Conservation (phyloP, 805 yeast genomes). For the Teunomyces barrocoloradensis region DNA sequence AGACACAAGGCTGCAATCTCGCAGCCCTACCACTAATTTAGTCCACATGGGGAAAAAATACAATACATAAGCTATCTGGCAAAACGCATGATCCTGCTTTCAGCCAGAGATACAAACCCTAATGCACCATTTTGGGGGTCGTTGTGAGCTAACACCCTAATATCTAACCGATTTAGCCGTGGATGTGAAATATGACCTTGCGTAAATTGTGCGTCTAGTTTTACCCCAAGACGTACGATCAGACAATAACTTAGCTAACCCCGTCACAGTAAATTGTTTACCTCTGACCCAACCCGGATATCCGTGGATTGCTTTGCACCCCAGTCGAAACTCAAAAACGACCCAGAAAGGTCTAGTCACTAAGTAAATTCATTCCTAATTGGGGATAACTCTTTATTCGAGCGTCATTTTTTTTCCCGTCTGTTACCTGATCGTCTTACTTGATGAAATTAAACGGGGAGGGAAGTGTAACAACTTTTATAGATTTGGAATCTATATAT, state of each 20-base stretch:
- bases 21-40: not conserved
- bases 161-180: not conserved
- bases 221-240: not conserved
- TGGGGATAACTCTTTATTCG: not conserved
- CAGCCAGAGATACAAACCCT: not conserved
- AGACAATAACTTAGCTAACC: not conserved
- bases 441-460: not conserved
- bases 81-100: not conserved
- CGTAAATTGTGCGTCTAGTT: not conserved
- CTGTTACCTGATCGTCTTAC: not conserved
- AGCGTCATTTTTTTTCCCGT: constrained; percentile 1
- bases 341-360: not conserved
- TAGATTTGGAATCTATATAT: constrained; percentile 1
- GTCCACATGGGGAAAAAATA: not conserved
- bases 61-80: not conserved
- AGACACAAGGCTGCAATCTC: not conserved
- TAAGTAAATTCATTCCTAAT: not conserved
- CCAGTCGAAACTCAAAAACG: not conserved
- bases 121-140: not conserved
- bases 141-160: not conserved
- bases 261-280: not conserved
- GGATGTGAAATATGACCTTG: not conserved
- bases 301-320: not conserved
- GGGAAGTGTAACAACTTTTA: constrained; percentile 1
- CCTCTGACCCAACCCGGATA: not conserved